phyloP scores from a whole-genome alignment of 805 yeast species.

The Wickerhamiella domercqiae region DNA sequence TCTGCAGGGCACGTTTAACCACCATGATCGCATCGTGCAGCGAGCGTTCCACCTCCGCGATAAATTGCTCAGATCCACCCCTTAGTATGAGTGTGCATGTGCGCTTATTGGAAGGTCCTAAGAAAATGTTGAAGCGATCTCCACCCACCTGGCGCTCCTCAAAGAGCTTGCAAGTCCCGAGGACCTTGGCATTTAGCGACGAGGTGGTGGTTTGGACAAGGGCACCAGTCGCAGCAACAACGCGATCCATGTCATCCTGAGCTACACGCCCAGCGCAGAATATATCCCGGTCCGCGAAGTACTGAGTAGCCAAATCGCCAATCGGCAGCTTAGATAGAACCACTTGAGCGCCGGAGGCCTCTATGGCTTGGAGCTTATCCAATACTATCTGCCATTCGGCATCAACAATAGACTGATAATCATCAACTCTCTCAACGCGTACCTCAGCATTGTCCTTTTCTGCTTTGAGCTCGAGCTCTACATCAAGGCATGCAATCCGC shows the following conservation, averaged over 20 bases:
- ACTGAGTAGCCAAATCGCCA: constrained; percentile 98
- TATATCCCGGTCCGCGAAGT: constrained; percentile 86
- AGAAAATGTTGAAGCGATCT: constrained; percentile 81
- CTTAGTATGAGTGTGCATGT: constrained; percentile 87
- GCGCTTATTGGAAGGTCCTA: constrained; percentile 78
- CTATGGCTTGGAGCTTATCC: constrained; percentile 70
- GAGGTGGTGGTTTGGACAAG: constrained; percentile 52
- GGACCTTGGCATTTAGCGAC: constrained; percentile 49
- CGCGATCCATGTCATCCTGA: constrained; percentile 80
- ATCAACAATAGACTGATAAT: constrained; percentile 91
- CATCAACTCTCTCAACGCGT: constrained; percentile 81
- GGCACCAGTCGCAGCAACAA: constrained; percentile 88
- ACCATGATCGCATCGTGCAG: constrained; percentile 98
- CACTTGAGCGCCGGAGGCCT: constrained; percentile 75
- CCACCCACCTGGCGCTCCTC: constrained; percentile 95
- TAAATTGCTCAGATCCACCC: constrained; percentile 97
- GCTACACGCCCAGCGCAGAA: constrained; percentile 96
- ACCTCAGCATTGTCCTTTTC: constrained; percentile 99
- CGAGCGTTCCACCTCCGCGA: constrained; percentile 95
- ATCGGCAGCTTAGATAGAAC: constrained; percentile 90
- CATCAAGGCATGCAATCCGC: constrained; percentile 68
- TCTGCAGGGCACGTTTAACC: constrained; percentile 84
- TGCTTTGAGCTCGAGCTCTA: constrained; percentile 91
- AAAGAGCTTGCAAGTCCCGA: constrained; percentile 72
- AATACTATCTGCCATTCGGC: constrained; percentile 97